Conservation (phyloP, 176 grass and related monocot species). For the Chloris gayana region DNA sequence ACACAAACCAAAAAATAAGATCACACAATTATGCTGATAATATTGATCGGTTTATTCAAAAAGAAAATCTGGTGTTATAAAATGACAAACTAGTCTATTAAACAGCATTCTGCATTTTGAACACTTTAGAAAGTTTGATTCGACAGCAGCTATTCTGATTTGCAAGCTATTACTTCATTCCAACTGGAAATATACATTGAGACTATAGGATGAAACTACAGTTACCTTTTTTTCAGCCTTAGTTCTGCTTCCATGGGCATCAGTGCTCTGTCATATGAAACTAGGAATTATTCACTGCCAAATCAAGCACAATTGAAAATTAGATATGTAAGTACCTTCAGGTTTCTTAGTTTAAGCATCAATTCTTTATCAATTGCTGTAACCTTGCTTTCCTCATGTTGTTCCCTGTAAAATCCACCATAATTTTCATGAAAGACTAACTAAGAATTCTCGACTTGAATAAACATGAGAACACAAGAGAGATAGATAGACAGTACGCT, state of each 20-base stretch:
- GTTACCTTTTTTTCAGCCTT: slow-evolving; percentile 47
- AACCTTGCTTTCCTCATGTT: slow-evolving; percentile 38
- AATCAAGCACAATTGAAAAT: slow-evolving; percentile 16
- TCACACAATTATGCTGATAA: background rate
- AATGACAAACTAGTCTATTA: background rate
- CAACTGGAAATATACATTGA: background rate
- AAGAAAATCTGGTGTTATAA: background rate
- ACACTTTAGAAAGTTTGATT: background rate
- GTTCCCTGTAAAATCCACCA: slow-evolving; percentile 44
- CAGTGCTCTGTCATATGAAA: slow-evolving; percentile 33
- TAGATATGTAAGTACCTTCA: slow-evolving; percentile 33
- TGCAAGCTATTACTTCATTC: background rate
- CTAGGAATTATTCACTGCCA: slow-evolving; percentile 3
- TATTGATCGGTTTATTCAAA: background rate
- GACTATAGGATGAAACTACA: background rate
- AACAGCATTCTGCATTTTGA: background rate
- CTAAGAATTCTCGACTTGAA: background rate
- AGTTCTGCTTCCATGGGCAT: slow-evolving; percentile 14
- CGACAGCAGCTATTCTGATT: slow-evolving; percentile 7
- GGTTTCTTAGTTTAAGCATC: slow-evolving; percentile 26
- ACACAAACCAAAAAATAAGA: background rate
- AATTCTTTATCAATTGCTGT: slow-evolving; percentile 42
- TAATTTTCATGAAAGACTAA: slow-evolving; percentile 5
- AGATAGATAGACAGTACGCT: slow-evolving; percentile 8
- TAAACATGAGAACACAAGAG: slow-evolving; percentile 14